Conservation (phyloP, 2,329 filamentous ascomycete genomes). For the Clathrospora elynae region DNA sequence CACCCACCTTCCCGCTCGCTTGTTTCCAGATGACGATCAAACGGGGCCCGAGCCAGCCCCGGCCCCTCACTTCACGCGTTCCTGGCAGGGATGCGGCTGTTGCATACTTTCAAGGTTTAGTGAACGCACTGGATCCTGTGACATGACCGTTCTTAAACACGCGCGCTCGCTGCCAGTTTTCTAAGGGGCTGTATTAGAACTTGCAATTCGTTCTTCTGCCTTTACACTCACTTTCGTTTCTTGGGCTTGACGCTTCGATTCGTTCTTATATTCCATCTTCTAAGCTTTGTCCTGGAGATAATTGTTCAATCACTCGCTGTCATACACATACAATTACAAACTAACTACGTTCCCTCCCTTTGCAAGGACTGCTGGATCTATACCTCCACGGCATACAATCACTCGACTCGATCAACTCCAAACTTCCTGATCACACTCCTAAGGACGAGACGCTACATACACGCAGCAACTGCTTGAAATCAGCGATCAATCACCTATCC, state of each 20-base stretch:
- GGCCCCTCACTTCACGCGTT: slow-evolving; percentile 13
- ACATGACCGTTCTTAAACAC: slow-evolving; percentile 31
- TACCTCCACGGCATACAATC: slow-evolving; percentile 1
- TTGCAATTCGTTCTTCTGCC: too few relatives aligned
- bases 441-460: slow-evolving; percentile 1
- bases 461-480: slow-evolving; percentile 1
- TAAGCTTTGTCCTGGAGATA: too few relatives aligned
- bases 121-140: background rate
- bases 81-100: slow-evolving; percentile 13
- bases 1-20: slow-evolving; percentile 21
- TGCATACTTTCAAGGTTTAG: slow-evolving; percentile 8
- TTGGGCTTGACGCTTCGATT: slow-evolving; percentile 3
- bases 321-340: background rate
- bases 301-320: slow-evolving; percentile 6
- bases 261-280: too few relatives aligned
- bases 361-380: slow-evolving; percentile 2
- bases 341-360: slow-evolving; percentile 3
- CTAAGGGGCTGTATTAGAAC: too few relatives aligned
- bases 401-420: background rate
- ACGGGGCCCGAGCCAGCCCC: slow-evolving; percentile 27
- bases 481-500: slow-evolving; percentile 10
- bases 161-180: background rate
- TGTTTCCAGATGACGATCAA: slow-evolving; percentile 39
- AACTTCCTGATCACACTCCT: slow-evolving; percentile 10
- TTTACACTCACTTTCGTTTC: too few relatives aligned